Evolutionary conservation across 2,329 filamentous ascomycete genomes (phyloP).

Genomic region (Mycosphaerella arachidis): DNA sequence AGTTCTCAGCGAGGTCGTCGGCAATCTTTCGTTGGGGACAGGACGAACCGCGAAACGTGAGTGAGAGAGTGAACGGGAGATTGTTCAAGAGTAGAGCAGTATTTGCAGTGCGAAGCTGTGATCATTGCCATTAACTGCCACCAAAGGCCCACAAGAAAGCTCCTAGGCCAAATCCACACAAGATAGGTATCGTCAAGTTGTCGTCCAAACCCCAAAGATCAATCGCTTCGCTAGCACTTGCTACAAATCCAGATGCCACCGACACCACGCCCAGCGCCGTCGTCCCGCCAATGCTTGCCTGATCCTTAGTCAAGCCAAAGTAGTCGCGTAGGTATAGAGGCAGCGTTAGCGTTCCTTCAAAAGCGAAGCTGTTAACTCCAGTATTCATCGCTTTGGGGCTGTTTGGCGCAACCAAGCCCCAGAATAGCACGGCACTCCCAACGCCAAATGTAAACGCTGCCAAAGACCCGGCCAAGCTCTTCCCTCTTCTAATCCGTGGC

Average conservation of each 20-base stretch:
- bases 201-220: constrained; percentile 95
- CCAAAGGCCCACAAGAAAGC: constrained; percentile 83
- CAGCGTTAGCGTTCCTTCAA: constrained; percentile 69
- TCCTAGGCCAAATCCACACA: constrained; percentile 86
- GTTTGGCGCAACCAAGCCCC: constrained; percentile 73
- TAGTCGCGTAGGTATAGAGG: constrained; percentile 56
- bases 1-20: too few species aligned
- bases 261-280: constrained; percentile 76
- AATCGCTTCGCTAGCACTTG: constrained; percentile 81
- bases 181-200: constrained; percentile 90
- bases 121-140: constrained; percentile 9
- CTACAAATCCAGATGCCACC: constrained; percentile 81
- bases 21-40: too few species aligned
- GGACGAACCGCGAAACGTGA: too few species aligned
- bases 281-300: constrained; percentile 63
- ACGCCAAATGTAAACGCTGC: constrained; percentile 81
- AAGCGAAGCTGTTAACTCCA: constrained; percentile 66
- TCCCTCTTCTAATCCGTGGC: constrained; percentile 75
- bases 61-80: not conserved
- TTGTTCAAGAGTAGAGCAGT: not conserved
- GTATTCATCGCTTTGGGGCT: constrained; percentile 32
- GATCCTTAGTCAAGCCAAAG: constrained; percentile 56
- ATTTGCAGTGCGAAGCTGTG: not conserved
- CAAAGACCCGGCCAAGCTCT: constrained; percentile 83
- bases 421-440: constrained; percentile 79